These are phyloP conservation scores for Calocera cornea DNA, from an alignment of 768 basidiomycete species.

Conservation along the genomic window DNA sequence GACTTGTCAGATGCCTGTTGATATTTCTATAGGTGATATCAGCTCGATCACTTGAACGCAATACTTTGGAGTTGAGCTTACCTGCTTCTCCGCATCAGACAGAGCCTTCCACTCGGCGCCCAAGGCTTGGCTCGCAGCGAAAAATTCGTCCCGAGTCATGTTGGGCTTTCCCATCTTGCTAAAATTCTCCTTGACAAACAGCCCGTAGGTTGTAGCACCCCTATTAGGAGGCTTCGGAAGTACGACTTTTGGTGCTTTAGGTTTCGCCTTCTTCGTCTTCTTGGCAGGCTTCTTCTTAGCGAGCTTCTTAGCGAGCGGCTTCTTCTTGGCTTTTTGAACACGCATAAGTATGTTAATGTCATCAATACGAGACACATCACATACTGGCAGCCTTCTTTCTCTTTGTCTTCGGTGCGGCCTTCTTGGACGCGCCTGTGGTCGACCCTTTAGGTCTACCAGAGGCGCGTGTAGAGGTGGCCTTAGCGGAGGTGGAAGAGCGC, in stretches of 20 bases:
- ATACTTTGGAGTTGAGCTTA: neutral
- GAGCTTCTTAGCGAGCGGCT: neutral
- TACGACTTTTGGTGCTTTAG: too few relatives aligned
- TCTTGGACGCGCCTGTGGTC: neutral
- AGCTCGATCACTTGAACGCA: too few relatives aligned
- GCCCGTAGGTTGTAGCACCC: neutral
- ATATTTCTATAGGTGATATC: neutral
- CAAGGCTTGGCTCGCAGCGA: neutral
- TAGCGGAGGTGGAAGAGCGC: neutral
- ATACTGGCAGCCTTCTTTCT: neutral
- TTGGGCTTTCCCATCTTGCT: neutral
- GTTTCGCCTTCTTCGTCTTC: neutral
- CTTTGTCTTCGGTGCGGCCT: neutral
- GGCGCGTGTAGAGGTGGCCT: neutral
- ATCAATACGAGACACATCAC: too few relatives aligned
- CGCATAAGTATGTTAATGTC: too few relatives aligned
- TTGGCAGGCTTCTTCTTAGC: neutral
- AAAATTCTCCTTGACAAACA: neutral
- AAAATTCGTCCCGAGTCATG: neutral
- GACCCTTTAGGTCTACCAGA: neutral
- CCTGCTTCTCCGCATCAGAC: neutral
- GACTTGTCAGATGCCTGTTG: neutral
- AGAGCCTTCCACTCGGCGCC: neutral
- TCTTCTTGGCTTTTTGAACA: too few relatives aligned
- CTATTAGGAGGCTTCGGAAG: neutral